phyloP scores from a whole-genome alignment of 306 rosid genomes.

The Erythrophleum fordii region DNA sequence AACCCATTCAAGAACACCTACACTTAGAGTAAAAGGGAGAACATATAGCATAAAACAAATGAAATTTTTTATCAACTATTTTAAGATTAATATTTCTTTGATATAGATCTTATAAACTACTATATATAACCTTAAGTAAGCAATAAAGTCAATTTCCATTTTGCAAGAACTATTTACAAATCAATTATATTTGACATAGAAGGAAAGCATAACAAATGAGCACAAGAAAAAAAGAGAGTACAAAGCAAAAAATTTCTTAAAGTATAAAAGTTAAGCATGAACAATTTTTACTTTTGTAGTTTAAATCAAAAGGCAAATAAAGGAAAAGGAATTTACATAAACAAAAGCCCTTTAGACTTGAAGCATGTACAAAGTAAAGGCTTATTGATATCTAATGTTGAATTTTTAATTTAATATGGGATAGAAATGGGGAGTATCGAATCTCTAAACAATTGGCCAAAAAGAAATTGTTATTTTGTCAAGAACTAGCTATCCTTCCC shows the following conservation, averaged over 20 bases:
- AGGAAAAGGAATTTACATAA: neutral
- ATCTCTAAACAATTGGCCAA: neutral
- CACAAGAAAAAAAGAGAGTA: neutral
- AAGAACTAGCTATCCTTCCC: neutral
- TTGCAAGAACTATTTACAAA: constrained; percentile 26
- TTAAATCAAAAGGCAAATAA: neutral
- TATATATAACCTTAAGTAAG: neutral
- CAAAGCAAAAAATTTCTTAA: neutral
- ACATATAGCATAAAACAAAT: constrained; percentile 58
- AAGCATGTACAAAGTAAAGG: neutral
- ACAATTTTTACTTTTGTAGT: neutral
- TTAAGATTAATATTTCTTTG: constrained; percentile 18
- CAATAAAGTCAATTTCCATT: neutral
- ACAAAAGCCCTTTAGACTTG: neutral
- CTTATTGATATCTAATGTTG: neutral
- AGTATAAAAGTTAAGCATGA: no score
- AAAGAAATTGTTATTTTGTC: neutral
- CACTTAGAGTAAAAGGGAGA: constrained; percentile 97
- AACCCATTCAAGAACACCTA: constrained; percentile 99
- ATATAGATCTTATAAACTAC: constrained; percentile 1
- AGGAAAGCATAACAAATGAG: neutral
- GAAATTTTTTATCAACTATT: constrained; percentile 8
- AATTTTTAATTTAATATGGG: neutral
- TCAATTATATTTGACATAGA: neutral
- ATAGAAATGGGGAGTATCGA: neutral